Base-by-base conservation (phyloP, 192 early-diverging fungal species). In the Phlyctochytrium arcticum region DNA sequence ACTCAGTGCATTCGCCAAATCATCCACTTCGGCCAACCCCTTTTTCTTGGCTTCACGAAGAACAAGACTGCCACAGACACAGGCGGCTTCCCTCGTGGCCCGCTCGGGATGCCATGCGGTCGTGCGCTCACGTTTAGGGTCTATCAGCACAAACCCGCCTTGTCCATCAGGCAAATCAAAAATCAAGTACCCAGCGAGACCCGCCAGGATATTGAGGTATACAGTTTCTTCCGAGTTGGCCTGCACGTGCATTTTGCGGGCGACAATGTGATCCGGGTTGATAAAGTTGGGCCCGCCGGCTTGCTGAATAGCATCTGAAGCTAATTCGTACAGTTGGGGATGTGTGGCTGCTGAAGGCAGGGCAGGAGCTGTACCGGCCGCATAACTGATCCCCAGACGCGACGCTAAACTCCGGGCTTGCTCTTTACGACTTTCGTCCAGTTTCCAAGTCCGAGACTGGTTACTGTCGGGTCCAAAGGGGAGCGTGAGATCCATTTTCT, bases 401-500 rank as follows among this genome's bases (percentile, higher is more conserved):
- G 54, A 57, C 6, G 64, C 64, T 27, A 66, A 54, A 17, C 36
- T 29, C 29, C 64, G 64, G 9, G 64, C 54, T 35, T 55, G 54
- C n/a, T 37, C 64, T 27, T 57, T 55, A 12, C 44, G 34, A 30
- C 27, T 47, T 33, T 55, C 36, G 32, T 66, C 64, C 12, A 66
- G 64, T 26, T 66, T 66, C 54, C 54, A 66, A 7, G 54, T 66
- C 9, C 64, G 33, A 5, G 35, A 32, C 5, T 36, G 42, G 17
- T n/a, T 21, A 34, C 48, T 31, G 39, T 55, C 64, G 30, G 64
- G 64, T 8, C 64, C 64, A 19, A 66, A 66, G 31, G 64, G 64
- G 19, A 66, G 54, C 6, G 64, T 66, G 15, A 66, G 42, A 54
- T 66, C 64, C 64, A 66, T 66, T n/a, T 44, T 44, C n/a, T n/a